Evolutionary conservation across 192 early-diverging fungal species (phyloP).

Genomic region (Podila epigama): DNA sequence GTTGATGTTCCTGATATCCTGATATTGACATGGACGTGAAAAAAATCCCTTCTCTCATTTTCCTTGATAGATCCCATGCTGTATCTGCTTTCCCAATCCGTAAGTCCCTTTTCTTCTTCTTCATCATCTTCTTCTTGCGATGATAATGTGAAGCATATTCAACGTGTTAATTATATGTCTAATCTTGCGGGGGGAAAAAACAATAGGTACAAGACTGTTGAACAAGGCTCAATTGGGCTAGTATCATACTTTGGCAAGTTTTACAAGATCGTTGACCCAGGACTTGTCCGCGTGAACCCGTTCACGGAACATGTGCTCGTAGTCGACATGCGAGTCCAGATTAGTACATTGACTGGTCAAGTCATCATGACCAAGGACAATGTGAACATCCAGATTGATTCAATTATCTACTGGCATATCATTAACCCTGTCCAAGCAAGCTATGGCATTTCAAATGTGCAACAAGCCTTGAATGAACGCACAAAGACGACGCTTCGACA

Average conservation of each 20-base stretch:
- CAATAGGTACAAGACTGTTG: slow-evolving; percentile 63
- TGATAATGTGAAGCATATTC: background rate
- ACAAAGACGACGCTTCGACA: slow-evolving; percentile 92
- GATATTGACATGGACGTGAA: background rate
- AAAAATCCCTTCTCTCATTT: background rate
- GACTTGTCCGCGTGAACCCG: slow-evolving; percentile 59
- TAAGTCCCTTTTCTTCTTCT: slow-evolving; percentile 4
- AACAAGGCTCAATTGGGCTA: slow-evolving; percentile 75
- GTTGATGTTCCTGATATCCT: too few species aligned
- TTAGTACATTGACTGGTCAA: slow-evolving; percentile 63
- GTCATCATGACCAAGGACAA: slow-evolving; percentile 80
- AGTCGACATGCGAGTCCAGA: slow-evolving; percentile 58
- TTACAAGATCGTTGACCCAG: slow-evolving; percentile 61
- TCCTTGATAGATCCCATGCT: slow-evolving; percentile 28
- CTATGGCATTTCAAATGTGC: slow-evolving; percentile 81
- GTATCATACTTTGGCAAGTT: slow-evolving; percentile 69
- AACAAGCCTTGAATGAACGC: slow-evolving; percentile 77
- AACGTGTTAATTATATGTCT: background rate
- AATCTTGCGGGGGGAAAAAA: background rate
- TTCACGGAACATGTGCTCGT: slow-evolving; percentile 51
- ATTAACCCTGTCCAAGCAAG: slow-evolving; percentile 78
- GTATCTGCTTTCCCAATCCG: slow-evolving; percentile 47
- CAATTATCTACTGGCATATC: slow-evolving; percentile 87
- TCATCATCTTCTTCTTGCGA: background rate
- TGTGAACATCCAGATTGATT: slow-evolving; percentile 76